Evolutionary conservation across 2,329 filamentous ascomycete genomes (phyloP).

Genomic region (Gremmenia infestans): DNA sequence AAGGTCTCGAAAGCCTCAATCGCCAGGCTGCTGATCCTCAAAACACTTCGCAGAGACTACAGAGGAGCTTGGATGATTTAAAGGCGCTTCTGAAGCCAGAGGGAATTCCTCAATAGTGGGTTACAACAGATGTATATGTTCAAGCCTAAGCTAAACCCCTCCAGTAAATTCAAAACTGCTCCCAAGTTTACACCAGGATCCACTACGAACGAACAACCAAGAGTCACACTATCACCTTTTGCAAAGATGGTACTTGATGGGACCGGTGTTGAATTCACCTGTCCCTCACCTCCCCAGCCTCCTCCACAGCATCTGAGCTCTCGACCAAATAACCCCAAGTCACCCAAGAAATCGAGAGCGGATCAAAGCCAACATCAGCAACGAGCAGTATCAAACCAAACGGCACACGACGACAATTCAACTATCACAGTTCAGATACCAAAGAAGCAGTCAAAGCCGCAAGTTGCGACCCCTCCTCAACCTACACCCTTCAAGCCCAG

Average conservation of each 20-base stretch:
- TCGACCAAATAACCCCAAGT: conserved; percentile 11
- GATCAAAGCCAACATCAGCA: conserved; percentile 1
- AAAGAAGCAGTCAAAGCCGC: background rate
- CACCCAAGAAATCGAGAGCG: conserved; percentile 16
- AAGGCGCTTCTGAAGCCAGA: conserved; percentile 67
- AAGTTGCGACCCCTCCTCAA: conserved; percentile 18
- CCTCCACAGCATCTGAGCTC: conserved; percentile 8
- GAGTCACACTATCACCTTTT: conserved; percentile 27
- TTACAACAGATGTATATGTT: background rate
- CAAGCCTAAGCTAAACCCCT: conserved; percentile 26
- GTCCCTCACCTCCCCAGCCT: conserved; percentile 19
- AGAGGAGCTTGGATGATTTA: conserved; percentile 69
- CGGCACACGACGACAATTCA: conserved; percentile 15
- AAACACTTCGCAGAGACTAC: conserved; percentile 59
- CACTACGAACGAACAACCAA: conserved; percentile 11
- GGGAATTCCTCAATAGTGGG: conserved; percentile 57
- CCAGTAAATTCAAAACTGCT: conserved; percentile 54
- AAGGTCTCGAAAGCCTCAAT: conserved; percentile 63
- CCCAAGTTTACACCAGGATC: conserved; percentile 28
- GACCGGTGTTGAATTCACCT: conserved; percentile 26
- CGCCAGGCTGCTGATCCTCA: conserved; percentile 57
- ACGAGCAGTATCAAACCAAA: background rate
- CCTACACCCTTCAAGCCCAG: conserved; percentile 36
- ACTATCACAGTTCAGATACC: conserved; percentile 10
- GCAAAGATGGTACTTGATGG: conserved; percentile 29